A percentile compares a stretch with the other conserved stretches of the same genome.
Evolutionary conservation across 2,329 filamentous ascomycete species (phyloP).

Genomic region (Didymella pomorum): DNA sequence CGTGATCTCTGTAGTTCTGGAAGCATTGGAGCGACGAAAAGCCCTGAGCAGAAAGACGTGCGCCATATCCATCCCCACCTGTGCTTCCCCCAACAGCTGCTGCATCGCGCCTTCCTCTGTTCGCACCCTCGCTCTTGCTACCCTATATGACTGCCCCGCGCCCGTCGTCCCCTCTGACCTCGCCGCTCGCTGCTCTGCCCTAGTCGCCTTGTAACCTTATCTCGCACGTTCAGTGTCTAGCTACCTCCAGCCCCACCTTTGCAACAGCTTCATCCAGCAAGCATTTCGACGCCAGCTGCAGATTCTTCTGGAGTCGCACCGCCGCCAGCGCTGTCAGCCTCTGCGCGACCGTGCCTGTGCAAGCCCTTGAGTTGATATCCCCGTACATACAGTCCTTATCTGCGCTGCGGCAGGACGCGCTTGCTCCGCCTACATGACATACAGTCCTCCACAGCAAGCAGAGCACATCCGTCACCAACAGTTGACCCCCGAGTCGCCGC

Average conservation of each 20-base stretch:
- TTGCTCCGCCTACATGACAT: constrained; percentile 45
- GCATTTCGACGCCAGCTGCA: constrained; percentile 17
- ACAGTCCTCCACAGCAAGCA: constrained; percentile 64
- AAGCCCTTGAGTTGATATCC: constrained; percentile 14
- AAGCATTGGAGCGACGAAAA: constrained; percentile 15
- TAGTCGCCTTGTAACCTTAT: constrained; percentile 19
- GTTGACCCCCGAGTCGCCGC: constrained; percentile 74
- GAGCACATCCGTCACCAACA: constrained; percentile 70
- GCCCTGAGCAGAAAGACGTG: constrained; percentile 18
- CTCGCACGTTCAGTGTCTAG: constrained; percentile 19
- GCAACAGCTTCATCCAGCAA: constrained; percentile 24
- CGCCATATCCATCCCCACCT: constrained; percentile 17
- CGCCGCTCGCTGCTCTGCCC: constrained; percentile 12
- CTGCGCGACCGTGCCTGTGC: constrained; percentile 17
- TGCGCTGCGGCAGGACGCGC: constrained; percentile 27
- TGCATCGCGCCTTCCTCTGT: constrained; percentile 25
- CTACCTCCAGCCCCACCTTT: constrained; percentile 20
- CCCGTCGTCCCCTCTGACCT: constrained; percentile 13
- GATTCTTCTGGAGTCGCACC: constrained; percentile 5
- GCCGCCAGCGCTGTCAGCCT: constrained; percentile 16
- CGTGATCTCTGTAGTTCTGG: constrained; percentile 11
- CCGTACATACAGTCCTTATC: constrained; percentile 12
- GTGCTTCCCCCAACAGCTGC: constrained; percentile 30
- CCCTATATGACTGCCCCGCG: constrained; percentile 24
- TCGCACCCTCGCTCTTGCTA: constrained; percentile 26